Base-by-base conservation (phyloP, 129 eudicot genomes). In the Pittosporum tobira region DNA sequence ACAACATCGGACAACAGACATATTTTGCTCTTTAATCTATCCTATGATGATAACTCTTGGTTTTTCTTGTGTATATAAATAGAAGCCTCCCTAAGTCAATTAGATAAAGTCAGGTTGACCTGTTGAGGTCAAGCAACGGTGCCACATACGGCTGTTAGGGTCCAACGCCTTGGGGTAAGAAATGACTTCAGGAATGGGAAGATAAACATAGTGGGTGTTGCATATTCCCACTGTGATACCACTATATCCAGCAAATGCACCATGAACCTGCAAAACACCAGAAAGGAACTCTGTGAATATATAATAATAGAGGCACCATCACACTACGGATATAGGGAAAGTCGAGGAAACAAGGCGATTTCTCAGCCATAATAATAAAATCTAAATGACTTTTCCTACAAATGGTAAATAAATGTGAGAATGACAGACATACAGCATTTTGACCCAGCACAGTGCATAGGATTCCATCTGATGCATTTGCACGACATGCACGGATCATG, bases 111-210 rank as follows among this genome's bases (percentile, higher is more conserved):
- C 99, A 0, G 99, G 99, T 58, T 93, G 99, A 62, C 99, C 99
- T 6, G 99, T 93, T 51, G 99, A 84, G 0, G 99, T 93, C 81
- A 93, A 79, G 75, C 99, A 93, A 74, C 99, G 99, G 77, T 93
- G 99, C 99, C 99, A 93, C 99, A 93, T 93, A 6, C 99, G 96
- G 75, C 99, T 93, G 74, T 93, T 87, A 11, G 96, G 94, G 73
- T 93, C 99, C 14, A 93, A 85, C 6, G 72, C 71, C 65, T 67
- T 84, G 4, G 96, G 91, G 65, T 87, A 73, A 34, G 80, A 68
- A 27, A 93, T 93, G 64, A 93, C 99, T 77, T 87, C 94, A 8
- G 99, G 90, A 67, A 93, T 93, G 26, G 99, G 99, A 54, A 93
- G 86, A 74, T 93, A 93, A 49, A 76, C 99, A 52, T 93, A 93